A percentile compares a stretch with the other conserved stretches of the same genome.
These are phyloP conservation scores for Amanita pallidorosea DNA, from an alignment of 768 basidiomycete species.

Conservation along the genomic window DNA sequence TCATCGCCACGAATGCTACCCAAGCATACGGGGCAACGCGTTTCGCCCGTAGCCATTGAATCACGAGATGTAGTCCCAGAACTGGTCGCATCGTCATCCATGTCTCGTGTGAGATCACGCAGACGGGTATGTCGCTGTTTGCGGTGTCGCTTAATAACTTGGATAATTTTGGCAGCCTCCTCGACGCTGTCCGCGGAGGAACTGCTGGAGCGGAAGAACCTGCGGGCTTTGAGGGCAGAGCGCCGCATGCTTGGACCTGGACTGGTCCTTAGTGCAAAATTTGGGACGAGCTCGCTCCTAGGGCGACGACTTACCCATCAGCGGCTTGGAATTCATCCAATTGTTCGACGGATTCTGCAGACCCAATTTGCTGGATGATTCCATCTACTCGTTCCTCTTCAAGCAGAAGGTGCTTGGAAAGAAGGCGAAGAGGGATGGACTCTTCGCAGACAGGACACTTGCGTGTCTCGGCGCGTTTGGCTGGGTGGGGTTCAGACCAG, in stretches of 20 bases:
- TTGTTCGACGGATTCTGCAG: slow-evolving; percentile 33
- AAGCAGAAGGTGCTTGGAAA: slow-evolving; percentile 50
- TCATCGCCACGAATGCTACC: slow-evolving; percentile 48
- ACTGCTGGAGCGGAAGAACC: slow-evolving; percentile 20
- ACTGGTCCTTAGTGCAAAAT: slow-evolving; percentile 13
- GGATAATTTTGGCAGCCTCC: slow-evolving; percentile 43
- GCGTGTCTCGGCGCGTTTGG: slow-evolving; percentile 64
- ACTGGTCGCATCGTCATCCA: slow-evolving; percentile 33
- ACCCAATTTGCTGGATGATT: slow-evolving; percentile 55
- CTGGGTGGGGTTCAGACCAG: slow-evolving; percentile 19
- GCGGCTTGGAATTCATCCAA: slow-evolving; percentile 33
- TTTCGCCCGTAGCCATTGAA: slow-evolving; percentile 24
- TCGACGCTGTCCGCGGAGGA: slow-evolving; percentile 18
- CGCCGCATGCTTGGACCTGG: slow-evolving; percentile 25
- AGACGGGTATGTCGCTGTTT: slow-evolving; percentile 59
- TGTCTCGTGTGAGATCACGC: slow-evolving; percentile 53
- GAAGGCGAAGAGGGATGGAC: slow-evolving; percentile 59
- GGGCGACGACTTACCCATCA: slow-evolving; percentile 32
- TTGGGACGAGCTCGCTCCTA: not conserved
- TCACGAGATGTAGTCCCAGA: slow-evolving; percentile 19
- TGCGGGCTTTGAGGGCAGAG: slow-evolving; percentile 29
- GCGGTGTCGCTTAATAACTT: slow-evolving; percentile 55
- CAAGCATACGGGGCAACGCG: slow-evolving; percentile 65
- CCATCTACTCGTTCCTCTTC: slow-evolving; percentile 62
- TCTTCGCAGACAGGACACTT: slow-evolving; percentile 70